Conservation (phyloP, 306 rosid species). For the Lathyrus oleraceus region DNA sequence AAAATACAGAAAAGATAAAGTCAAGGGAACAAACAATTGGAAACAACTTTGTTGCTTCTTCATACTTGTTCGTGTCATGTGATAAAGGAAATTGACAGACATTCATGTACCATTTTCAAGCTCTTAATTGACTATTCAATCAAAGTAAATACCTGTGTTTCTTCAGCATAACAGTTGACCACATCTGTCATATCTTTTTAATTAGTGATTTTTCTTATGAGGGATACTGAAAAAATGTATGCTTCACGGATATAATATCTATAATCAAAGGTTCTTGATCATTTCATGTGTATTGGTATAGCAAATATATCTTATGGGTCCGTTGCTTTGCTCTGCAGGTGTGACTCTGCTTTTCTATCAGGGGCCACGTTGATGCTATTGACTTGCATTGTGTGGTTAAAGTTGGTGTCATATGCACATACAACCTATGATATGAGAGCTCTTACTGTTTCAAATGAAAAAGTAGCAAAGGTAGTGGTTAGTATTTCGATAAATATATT, state of each 20-base stretch:
- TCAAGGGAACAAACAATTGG: conserved; percentile 31
- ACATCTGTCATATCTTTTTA: not conserved
- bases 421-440: conserved; percentile 76
- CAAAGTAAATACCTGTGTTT: conserved; percentile 21
- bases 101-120: conserved; percentile 13
- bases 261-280: not conserved
- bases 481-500: conserved; percentile 14
- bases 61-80: not conserved
- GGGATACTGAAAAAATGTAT: not conserved
- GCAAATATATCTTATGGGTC: conserved; percentile 24
- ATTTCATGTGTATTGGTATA: conserved; percentile 17
- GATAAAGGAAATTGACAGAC: conserved; percentile 2
- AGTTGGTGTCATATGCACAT: conserved; percentile 86
- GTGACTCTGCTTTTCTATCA: conserved; percentile 78
- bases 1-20: conserved; percentile 4
- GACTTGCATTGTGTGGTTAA: conserved; percentile 87
- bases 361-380: conserved; percentile 80
- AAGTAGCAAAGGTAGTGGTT: conserved; percentile 69
- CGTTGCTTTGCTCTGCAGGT: conserved; percentile 52
- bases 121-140: conserved; percentile 14
- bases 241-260: conserved; percentile 19
- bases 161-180: conserved; percentile 16
- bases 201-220: conserved; percentile 9
- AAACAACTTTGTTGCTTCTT: conserved; percentile 23
- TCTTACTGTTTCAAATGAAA: conserved; percentile 45